Conservation (phyloP, 1,284 basidiomycete species). For the Amylostereum chailletii region DNA sequence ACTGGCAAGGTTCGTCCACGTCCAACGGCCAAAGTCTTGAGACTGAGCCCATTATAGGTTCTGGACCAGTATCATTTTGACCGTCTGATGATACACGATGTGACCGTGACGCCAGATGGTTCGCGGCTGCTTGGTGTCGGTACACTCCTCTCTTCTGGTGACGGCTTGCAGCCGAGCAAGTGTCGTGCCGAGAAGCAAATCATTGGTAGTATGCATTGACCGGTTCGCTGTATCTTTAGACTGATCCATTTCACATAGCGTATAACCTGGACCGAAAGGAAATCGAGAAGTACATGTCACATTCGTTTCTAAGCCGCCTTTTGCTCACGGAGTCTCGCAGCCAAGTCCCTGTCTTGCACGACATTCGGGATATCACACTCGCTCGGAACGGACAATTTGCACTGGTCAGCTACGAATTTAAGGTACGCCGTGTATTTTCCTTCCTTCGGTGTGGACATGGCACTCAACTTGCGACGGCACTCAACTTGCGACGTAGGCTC, state of each 20-base stretch:
- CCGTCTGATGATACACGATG: slow-evolving; percentile 61
- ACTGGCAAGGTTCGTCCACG: slow-evolving; percentile 30
- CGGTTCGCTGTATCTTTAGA: not conserved
- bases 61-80: slow-evolving; percentile 56
- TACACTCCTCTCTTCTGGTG: slow-evolving; percentile 50
- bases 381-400: slow-evolving; percentile 53
- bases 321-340: slow-evolving; percentile 24
- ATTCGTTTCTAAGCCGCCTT: not conserved
- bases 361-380: slow-evolving; percentile 66
- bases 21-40: not conserved
- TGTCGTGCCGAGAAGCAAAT: slow-evolving; percentile 71
- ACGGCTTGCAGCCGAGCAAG: slow-evolving; percentile 64
- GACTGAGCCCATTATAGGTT: slow-evolving; percentile 25
- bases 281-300: slow-evolving; percentile 49
- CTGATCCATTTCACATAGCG: slow-evolving; percentile 29
- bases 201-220: slow-evolving; percentile 20
- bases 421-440: slow-evolving; percentile 28
- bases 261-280: slow-evolving; percentile 60
- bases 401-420: slow-evolving; percentile 66
- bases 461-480: not conserved
- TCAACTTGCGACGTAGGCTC: slow-evolving; percentile 34
- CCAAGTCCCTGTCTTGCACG: slow-evolving; percentile 71
- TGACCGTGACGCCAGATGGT: slow-evolving; percentile 64
- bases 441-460: slow-evolving; percentile 3
- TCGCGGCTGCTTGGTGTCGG: slow-evolving; percentile 63